Percentiles rank a stretch among this genome's conserved stretches.
Conservation (phyloP, 75 land plant genomes). For the Sequoia sempervirens region DNA sequence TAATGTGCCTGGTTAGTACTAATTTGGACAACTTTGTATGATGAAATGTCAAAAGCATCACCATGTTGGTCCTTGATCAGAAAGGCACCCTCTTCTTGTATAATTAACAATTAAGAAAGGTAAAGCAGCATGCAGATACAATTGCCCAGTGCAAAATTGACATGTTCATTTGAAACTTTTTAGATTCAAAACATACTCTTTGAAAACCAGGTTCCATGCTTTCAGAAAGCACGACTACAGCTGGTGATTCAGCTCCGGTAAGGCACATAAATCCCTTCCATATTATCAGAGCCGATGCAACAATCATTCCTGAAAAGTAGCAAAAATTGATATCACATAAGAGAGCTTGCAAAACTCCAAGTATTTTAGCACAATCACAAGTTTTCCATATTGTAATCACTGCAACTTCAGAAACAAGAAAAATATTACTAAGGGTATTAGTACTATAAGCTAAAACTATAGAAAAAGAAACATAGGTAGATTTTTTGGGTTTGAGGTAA, state of each 20-base stretch:
- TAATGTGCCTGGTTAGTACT: not conserved
- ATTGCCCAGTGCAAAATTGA: not conserved
- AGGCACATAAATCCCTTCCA: conserved; percentile 77
- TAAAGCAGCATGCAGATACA: not conserved
- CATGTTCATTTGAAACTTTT: not conserved
- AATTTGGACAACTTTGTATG: not conserved
- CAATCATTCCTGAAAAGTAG: conserved; percentile 62
- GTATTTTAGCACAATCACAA: not conserved
- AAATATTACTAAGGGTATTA: too few species aligned
- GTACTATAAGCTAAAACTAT: too few species aligned
- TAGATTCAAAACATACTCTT: conserved; percentile 36
- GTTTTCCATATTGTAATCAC: not conserved
- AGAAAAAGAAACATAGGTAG: too few species aligned
- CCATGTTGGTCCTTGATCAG: too few species aligned
- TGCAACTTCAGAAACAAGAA: too few species aligned
- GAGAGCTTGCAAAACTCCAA: not conserved
- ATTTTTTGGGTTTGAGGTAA: too few species aligned
- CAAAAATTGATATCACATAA: not conserved
- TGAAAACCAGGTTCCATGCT: conserved; percentile 88
- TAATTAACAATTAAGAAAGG: not conserved
- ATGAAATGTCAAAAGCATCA: not conserved
- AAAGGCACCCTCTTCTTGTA: not conserved
- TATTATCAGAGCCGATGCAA: conserved; percentile 66
- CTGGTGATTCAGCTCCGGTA: conserved; percentile 80
- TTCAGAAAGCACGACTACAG: conserved; percentile 80